A percentile compares a stretch with the other conserved stretches of the same genome.
Evolutionary conservation across 129 eudicot genomes (phyloP).

Genomic region (Pseudognaphalium luteoalbum): DNA sequence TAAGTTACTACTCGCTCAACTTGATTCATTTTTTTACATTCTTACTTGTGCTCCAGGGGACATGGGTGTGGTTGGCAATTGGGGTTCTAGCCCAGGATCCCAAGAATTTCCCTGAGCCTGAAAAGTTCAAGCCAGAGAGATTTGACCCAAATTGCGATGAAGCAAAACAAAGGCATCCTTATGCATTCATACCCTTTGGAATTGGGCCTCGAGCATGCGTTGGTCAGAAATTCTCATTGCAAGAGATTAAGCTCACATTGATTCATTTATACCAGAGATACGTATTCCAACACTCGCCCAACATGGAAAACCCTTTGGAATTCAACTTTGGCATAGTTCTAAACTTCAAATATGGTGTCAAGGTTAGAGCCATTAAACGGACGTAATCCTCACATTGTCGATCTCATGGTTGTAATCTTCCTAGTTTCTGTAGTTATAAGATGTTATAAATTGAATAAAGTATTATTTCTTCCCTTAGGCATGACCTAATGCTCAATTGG

Average conservation of each 20-base stretch:
- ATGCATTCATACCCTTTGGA: slow-evolving; percentile 91
- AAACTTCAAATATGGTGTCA: slow-evolving; percentile 82
- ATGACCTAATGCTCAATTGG: no score
- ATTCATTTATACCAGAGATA: slow-evolving; percentile 78
- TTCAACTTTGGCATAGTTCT: slow-evolving; percentile 82
- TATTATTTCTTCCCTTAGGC: no score
- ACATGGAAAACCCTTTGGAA: slow-evolving; percentile 83
- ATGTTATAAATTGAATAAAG: no score
- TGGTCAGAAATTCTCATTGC: slow-evolving; percentile 82
- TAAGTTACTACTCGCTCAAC: background rate
- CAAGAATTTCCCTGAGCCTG: slow-evolving; percentile 79
- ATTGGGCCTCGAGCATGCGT: slow-evolving; percentile 95
- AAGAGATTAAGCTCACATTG: slow-evolving; percentile 81
- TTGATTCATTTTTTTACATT: background rate
- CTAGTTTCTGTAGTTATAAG: no score
- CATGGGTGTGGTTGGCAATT: slow-evolving; percentile 96
- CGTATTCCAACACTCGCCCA: slow-evolving; percentile 68
- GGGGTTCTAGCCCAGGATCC: slow-evolving; percentile 97
- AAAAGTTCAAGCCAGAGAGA: slow-evolving; percentile 88
- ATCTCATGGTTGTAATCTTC: no score
- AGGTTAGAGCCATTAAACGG: slow-evolving; percentile 74
- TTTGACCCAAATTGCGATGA: slow-evolving; percentile 79
- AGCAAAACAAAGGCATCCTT: slow-evolving; percentile 83
- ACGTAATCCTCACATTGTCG: background rate
- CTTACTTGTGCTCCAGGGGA: slow-evolving; percentile 50